Percentiles rank a stretch among this genome's conserved stretches.
These are phyloP conservation scores for Clonostachys byssicola DNA, from an alignment of 2,329 filamentous ascomycete genomes.

Conservation along the genomic window DNA sequence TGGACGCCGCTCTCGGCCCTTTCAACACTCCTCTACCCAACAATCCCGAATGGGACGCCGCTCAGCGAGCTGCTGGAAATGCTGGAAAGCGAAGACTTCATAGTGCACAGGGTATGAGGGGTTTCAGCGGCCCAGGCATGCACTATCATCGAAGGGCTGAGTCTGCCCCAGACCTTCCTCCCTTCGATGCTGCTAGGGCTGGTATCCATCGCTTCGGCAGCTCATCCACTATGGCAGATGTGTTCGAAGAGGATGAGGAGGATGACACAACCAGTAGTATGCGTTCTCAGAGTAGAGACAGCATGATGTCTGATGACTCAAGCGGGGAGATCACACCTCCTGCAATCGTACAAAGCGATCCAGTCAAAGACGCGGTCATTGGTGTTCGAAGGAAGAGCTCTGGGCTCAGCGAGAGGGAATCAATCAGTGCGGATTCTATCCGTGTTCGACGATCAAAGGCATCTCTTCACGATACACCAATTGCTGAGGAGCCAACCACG, in stretches of 20 bases:
- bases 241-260: slow-evolving; percentile 79
- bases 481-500: slow-evolving; percentile 38
- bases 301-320: slow-evolving; percentile 32
- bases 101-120: slow-evolving; percentile 68
- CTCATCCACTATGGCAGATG: slow-evolving; percentile 75
- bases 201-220: slow-evolving; percentile 59
- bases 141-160: slow-evolving; percentile 76
- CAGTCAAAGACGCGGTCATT: slow-evolving; percentile 10
- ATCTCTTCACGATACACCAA: slow-evolving; percentile 47
- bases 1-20: slow-evolving; percentile 88
- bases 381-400: slow-evolving; percentile 39
- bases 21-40: slow-evolving; percentile 75
- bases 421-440: slow-evolving; percentile 17
- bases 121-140: slow-evolving; percentile 64
- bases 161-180: slow-evolving; percentile 74
- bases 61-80: slow-evolving; percentile 52
- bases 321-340: slow-evolving; percentile 29
- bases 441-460: slow-evolving; percentile 44
- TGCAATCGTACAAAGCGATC: slow-evolving; percentile 11
- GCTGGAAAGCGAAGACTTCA: slow-evolving; percentile 64
- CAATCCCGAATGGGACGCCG: slow-evolving; percentile 64
- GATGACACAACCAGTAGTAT: slow-evolving; percentile 19
- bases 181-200: slow-evolving; percentile 62
- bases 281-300: slow-evolving; percentile 32
- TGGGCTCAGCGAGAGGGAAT: slow-evolving; percentile 33